Evolutionary conservation across 495 filamentous ascomycete genomes (phyloP).

Genomic region (Symbiotaphrina buchneri): DNA sequence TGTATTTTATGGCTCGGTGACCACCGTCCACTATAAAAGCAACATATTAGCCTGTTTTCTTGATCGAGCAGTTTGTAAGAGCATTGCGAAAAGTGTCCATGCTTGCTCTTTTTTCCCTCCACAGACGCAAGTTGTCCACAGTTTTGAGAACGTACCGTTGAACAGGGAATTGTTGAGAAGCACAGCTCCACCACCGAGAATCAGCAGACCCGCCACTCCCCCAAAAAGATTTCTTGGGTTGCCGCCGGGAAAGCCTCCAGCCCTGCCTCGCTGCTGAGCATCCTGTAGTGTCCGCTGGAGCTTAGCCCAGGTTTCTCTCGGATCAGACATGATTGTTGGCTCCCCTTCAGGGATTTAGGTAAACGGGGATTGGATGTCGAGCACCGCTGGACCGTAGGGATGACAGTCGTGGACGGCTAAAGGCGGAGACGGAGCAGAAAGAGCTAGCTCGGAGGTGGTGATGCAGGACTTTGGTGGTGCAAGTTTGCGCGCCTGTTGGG

Average conservation of each 20-base stretch:
- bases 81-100: too few relatives aligned
- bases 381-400: too few relatives aligned
- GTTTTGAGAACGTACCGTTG: slow-evolving; percentile 37
- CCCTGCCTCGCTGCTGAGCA: slow-evolving; percentile 23
- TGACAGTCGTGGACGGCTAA: too few relatives aligned
- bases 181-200: slow-evolving; percentile 41
- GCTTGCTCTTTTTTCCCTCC: too few relatives aligned
- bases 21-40: slow-evolving; percentile 64
- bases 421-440: too few relatives aligned
- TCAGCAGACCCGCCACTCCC: slow-evolving; percentile 25
- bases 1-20: slow-evolving; percentile 97
- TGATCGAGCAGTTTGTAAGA: too few relatives aligned
- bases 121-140: too few relatives aligned
- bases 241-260: slow-evolving; percentile 17
- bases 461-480: too few relatives aligned
- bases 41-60: background rate
- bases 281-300: slow-evolving; percentile 32
- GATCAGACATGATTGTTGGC: slow-evolving; percentile 29
- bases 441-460: too few relatives aligned
- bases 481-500: too few relatives aligned
- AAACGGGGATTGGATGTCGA: too few relatives aligned
- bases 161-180: slow-evolving; percentile 72
- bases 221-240: slow-evolving; percentile 22
- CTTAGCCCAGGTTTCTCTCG: slow-evolving; percentile 38
- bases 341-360: too few relatives aligned